These are phyloP conservation scores for Coemansia sp. DNA, from an alignment of 192 early-diverging fungal species.

Conservation along the genomic window DNA sequence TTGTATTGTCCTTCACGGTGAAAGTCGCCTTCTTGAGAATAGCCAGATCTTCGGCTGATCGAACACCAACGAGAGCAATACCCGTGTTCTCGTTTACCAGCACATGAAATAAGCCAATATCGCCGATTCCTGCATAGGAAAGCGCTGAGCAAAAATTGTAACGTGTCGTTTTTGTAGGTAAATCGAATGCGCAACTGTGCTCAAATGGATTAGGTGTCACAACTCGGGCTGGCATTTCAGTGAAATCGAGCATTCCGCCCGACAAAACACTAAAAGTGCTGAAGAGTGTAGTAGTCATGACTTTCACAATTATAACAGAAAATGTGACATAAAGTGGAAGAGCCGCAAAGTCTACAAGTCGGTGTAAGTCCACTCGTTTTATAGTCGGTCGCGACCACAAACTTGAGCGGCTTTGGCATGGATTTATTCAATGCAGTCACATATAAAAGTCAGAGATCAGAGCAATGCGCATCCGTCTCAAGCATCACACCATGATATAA, in stretches of 20 bases:
- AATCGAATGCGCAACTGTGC: background rate
- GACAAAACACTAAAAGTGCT: background rate
- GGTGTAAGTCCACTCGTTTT: too few relatives aligned
- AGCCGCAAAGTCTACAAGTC: too few relatives aligned
- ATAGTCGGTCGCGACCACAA: too few relatives aligned
- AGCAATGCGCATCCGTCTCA: too few relatives aligned
- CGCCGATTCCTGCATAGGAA: background rate
- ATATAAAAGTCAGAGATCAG: too few relatives aligned
- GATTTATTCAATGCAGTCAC: too few relatives aligned
- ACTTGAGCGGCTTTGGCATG: too few relatives aligned
- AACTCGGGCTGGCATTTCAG: background rate
- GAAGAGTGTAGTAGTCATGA: too few relatives aligned
- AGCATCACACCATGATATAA: too few relatives aligned
- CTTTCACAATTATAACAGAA: too few relatives aligned
- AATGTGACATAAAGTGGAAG: too few relatives aligned
- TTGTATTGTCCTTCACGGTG: background rate
- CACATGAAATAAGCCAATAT: background rate
- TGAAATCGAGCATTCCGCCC: background rate
- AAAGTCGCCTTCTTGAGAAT: background rate
- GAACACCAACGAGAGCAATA: background rate
- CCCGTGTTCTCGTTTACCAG: background rate
- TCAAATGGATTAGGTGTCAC: background rate
- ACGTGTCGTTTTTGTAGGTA: background rate
- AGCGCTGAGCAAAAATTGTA: background rate
- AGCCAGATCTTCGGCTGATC: background rate